phyloP scores from a whole-genome alignment of 768 basidiomycete genomes.

The Boletus vermiculosoides region DNA sequence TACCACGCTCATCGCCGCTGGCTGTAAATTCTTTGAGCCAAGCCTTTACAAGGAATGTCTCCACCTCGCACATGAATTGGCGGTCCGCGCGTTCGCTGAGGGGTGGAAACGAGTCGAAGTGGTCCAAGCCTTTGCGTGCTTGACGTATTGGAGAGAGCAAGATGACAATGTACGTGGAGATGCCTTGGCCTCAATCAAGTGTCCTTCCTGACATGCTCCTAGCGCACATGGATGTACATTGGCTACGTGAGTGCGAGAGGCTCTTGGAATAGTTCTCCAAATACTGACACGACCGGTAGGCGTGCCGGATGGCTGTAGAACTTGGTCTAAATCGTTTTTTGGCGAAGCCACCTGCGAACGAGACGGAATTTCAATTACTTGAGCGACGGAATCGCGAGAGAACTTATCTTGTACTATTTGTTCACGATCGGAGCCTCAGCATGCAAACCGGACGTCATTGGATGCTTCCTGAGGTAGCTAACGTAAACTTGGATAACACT shows the following conservation, averaged over 20 bases:
- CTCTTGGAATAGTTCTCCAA: not conserved
- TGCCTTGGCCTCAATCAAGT: not conserved
- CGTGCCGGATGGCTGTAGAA: constrained; percentile 86
- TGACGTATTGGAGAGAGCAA: constrained; percentile 89
- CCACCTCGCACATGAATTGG: constrained; percentile 69
- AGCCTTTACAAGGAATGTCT: constrained; percentile 66
- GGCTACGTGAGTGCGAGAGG: constrained; percentile 59
- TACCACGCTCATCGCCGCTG: constrained; percentile 79
- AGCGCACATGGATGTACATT: constrained; percentile 87
- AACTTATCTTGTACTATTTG: constrained; percentile 82
- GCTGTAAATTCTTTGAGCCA: constrained; percentile 79
- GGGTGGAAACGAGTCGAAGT: constrained; percentile 83
- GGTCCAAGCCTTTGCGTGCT: constrained; percentile 84
- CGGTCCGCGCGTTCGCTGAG: constrained; percentile 75
- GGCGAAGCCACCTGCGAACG: constrained; percentile 51
- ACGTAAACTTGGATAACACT: not conserved
- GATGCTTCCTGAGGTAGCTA: constrained; percentile 75
- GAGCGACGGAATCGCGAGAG: constrained; percentile 85
- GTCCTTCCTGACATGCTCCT: constrained; percentile 17
- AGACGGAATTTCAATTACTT: constrained; percentile 61
- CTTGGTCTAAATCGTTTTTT: constrained; percentile 74
- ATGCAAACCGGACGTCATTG: constrained; percentile 84
- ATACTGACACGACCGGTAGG: constrained; percentile 40
- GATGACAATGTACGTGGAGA: constrained; percentile 65
- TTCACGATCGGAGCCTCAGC: constrained; percentile 82